Evolutionary conservation across 306 rosid species (phyloP), one percentile per base, ranked within the genome.

Genomic region (Trichosanthes cucumerina): DNA sequence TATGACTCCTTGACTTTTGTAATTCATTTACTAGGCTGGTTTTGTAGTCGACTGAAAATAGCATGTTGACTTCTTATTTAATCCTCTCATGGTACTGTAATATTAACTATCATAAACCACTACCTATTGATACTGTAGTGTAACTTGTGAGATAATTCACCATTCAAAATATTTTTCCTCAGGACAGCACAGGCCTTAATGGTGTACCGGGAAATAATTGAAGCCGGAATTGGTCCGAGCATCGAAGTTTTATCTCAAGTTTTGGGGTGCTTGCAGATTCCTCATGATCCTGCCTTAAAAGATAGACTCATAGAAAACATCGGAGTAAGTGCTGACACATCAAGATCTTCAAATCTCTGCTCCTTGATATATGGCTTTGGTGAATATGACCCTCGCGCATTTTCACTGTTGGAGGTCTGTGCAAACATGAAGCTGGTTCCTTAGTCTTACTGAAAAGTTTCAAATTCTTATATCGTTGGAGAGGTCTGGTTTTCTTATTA

Each of bases 361-460:
- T 91, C 99, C 71, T 82, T 95, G 85, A 77, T 95, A 75, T 89
- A 91, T 82, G 99, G 97, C 69, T 95, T 95, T 87, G 96, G 97
- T 78, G 96, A 91, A 91, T 92, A 89, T 75, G 99, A 95, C 82
- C 92, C 96, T 75, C 97, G 99, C 33, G 93, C 87, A 44, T 92
- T 88, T 82, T 92, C 99, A 44, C 84, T 95, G 81, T 88, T 92
- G 52, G 96, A 92, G 99, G 99, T 95, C 78, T 80, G 95, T 84
- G 54, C 75, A 84, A 63, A 79, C 82, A 77, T 64, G 49, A 79
- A 78, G 58, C 75, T 14, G 71, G 74, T 58, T 16, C 56, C 53
- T 39, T 64, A 79, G 50, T 80, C 41, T 50, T 44, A 39, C 60
- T 60, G 63, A 38, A 44, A 69, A 8, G 3, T 78, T 69, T 41